phyloP scores from a whole-genome alignment of 306 rosid genomes.

The Prunus kanzakura region DNA sequence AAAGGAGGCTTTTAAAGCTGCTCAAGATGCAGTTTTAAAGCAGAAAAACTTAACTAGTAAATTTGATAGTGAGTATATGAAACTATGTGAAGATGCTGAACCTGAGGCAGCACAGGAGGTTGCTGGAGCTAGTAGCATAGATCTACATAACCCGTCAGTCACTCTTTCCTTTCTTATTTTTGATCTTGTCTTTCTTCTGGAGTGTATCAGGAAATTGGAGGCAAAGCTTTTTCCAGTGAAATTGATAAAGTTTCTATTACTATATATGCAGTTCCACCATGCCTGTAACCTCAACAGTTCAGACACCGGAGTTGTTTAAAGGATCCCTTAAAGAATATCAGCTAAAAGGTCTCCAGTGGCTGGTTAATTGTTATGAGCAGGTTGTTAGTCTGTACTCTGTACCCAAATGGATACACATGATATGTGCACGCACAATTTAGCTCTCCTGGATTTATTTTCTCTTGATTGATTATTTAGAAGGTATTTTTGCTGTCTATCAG shows the following conservation, averaged over 20 bases:
- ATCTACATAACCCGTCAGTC: conserved; percentile 89
- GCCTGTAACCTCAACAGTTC: conserved; percentile 97
- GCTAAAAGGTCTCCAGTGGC: conserved; percentile 98
- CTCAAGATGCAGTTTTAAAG: conserved; percentile 97
- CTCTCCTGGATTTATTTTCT: conserved; percentile 7
- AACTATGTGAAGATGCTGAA: conserved; percentile 76
- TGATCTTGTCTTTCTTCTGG: not conserved
- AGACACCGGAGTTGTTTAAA: conserved; percentile 80
- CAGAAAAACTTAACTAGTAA: conserved; percentile 81
- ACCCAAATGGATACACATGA: conserved; percentile 4
- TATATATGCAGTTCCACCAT: conserved; percentile 80
- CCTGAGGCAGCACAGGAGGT: conserved; percentile 69
- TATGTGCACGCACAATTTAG: not conserved
- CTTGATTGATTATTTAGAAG: conserved; percentile 25
- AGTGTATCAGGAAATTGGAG: conserved; percentile 20
- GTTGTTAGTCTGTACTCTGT: conserved; percentile 38
- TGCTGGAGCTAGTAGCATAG: conserved; percentile 90
- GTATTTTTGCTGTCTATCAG: conserved; percentile 39
- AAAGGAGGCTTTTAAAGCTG: conserved; percentile 92
- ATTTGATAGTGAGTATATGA: conserved; percentile 80
- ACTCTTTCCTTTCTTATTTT: conserved; percentile 5
- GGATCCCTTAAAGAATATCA: conserved; percentile 90
- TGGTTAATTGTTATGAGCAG: conserved; percentile 99
- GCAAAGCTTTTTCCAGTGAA: conserved; percentile 8
- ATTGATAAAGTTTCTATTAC: conserved; percentile 28